Evolutionary conservation across 768 basidiomycete genomes (phyloP).

Genomic region (Collybia nuda): DNA sequence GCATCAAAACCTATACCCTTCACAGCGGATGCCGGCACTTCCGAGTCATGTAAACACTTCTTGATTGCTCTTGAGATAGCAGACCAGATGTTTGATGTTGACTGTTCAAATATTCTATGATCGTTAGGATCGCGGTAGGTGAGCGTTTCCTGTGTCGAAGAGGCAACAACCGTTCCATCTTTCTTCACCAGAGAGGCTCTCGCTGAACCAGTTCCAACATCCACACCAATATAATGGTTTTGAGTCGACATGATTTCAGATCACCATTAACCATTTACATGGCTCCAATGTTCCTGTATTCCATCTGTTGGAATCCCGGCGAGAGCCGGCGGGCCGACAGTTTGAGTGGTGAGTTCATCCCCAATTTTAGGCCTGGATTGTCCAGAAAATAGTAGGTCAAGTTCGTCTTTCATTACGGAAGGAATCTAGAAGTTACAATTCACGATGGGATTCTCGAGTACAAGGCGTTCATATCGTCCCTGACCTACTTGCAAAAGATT

Average conservation of each 20-base stretch:
- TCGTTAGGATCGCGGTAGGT: conserved; percentile 86
- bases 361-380: no score
- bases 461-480: no score
- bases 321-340: no score
- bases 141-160: conserved; percentile 76
- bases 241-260: conserved; percentile 29
- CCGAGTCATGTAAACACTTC: conserved; percentile 58
- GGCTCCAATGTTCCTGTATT: no score
- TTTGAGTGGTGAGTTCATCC: no score
- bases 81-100: conserved; percentile 84
- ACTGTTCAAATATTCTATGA: conserved; percentile 96
- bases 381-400: no score
- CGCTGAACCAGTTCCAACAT: conserved; percentile 93
- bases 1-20: conserved; percentile 95
- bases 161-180: conserved; percentile 71
- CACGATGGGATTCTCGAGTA: no score
- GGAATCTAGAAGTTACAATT: no score
- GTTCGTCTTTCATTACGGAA: no score
- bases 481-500: no score
- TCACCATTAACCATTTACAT: neutral
- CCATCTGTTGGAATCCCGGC: no score
- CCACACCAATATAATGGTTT: conserved; percentile 69
- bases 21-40: conserved; percentile 57
- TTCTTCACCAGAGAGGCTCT: conserved; percentile 78
- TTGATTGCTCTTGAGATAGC: conserved; percentile 62